Evolutionary conservation across 331 rosid genomes (phyloP).

Genomic region (Rhamnella rubrinervis): DNA sequence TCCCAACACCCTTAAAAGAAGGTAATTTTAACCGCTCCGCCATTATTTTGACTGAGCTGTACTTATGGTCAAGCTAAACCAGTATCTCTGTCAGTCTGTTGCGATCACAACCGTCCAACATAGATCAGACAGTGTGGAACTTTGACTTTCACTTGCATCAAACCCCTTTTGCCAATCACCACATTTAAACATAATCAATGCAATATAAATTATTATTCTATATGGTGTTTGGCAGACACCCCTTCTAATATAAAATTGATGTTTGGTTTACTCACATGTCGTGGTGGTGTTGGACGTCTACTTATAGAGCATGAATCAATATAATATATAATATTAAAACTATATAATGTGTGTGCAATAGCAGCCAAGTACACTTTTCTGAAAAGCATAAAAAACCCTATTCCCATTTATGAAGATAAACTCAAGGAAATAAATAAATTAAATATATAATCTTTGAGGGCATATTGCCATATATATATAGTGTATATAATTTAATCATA

Average conservation of each 20-base stretch:
- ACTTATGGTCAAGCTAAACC: slow-evolving; percentile 45
- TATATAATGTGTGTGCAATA: slow-evolving; percentile 5
- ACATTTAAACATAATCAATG: slow-evolving; percentile 20
- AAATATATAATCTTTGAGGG: background rate
- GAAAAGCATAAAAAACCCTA: slow-evolving; percentile 39
- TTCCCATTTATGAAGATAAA: slow-evolving; percentile 35
- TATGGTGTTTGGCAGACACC: slow-evolving; percentile 42
- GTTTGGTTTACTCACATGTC: slow-evolving; percentile 50
- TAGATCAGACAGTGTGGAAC: slow-evolving; percentile 61
- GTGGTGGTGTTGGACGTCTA: slow-evolving; percentile 34
- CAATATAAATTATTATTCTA: background rate
- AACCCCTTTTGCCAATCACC: slow-evolving; percentile 19
- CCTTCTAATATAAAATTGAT: slow-evolving; percentile 24
- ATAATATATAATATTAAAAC: background rate
- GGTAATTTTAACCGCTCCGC: slow-evolving; percentile 21
- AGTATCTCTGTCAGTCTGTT: slow-evolving; percentile 67
- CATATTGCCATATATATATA: background rate
- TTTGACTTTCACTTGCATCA: slow-evolving; percentile 59
- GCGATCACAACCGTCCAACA: slow-evolving; percentile 76
- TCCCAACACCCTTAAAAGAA: slow-evolving; percentile 60
- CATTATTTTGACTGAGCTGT: slow-evolving; percentile 20
- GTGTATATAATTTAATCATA: slow-evolving; percentile 17
- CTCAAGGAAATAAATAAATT: slow-evolving; percentile 36
- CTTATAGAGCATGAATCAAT: slow-evolving; percentile 23
- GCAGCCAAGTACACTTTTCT: slow-evolving; percentile 51